Evolutionary conservation across 2,329 filamentous ascomycete species (phyloP).

Genomic region (Chrysosporium queenslandicum): DNA sequence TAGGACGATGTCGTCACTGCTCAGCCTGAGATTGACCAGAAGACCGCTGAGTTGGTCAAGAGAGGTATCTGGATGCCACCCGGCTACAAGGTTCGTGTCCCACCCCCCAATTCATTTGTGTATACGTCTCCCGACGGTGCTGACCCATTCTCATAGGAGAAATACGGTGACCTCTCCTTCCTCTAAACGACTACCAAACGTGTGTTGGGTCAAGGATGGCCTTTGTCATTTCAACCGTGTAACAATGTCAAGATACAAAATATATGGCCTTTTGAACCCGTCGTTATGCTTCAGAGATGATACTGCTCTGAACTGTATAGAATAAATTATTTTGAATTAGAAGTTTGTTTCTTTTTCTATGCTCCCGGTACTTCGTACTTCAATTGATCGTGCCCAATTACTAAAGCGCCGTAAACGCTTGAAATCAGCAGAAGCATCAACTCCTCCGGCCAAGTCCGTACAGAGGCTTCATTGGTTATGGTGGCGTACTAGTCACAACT

Average conservation of each 20-base stretch:
- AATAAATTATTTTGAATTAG: slow-evolving; percentile 13
- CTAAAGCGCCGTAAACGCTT: background rate
- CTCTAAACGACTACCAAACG: slow-evolving; percentile 54
- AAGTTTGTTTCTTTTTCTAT: slow-evolving; percentile 10
- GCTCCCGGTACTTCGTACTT: background rate
- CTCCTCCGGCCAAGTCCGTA: background rate
- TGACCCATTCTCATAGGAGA: slow-evolving; percentile 56
- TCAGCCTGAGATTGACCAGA: slow-evolving; percentile 94
- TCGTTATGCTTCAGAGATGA: background rate
- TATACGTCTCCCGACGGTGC: background rate
- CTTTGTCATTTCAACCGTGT: background rate
- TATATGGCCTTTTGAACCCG: background rate
- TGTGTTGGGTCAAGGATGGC: slow-evolving; percentile 1
- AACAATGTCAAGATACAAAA: background rate
- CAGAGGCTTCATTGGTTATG: background rate
- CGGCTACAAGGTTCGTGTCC: slow-evolving; percentile 80
- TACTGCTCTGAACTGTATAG: slow-evolving; percentile 13
- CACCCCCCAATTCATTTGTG: background rate
- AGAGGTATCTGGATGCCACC: slow-evolving; percentile 98
- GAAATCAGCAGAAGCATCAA: background rate
- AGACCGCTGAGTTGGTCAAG: slow-evolving; percentile 85
- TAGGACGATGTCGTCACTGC: slow-evolving; percentile 92
- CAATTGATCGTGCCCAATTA: background rate
- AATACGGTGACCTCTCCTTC: slow-evolving; percentile 93
- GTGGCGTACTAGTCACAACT: background rate